Evolutionary conservation across 1,284 basidiomycete genomes (phyloP), one percentile per base, ranked within the genome.

Genomic region (Neolentinus lepideus): DNA sequence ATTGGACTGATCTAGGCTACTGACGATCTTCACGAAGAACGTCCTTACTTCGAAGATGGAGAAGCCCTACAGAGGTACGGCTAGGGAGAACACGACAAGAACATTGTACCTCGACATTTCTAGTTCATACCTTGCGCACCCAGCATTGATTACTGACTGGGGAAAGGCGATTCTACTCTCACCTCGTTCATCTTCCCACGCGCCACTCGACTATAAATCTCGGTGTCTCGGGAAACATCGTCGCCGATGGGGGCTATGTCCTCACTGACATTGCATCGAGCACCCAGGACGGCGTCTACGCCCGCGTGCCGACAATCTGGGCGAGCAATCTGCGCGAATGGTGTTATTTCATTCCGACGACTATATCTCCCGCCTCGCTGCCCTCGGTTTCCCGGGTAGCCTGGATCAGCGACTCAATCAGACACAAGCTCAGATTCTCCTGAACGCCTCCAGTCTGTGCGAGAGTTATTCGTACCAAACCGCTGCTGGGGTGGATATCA

Each of bases 221-320:
- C 47, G 47, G 47, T 3, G 4, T 50, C 14, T 24, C 47, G 8
- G 9, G 47, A 21, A 29, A 50, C 27, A 50, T 50, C 27, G 27
- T 29, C 47, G 25, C 25, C 24, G 47, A 50, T 26, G 47, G 47
- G 3, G 47, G 25, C 27, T 50, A 50, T 21, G 47, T 50, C 6
- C 47, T 50, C 8, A 29, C 8, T 21, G 47, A 50, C n/a, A 50
- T 50, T 22, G 22, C 8, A 14, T 50, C 47, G 24, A 50, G 47
- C 22, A 50, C 25, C 27, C 21, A 25, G 31, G 54, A 62, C 6
- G 54, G 58, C 4, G 51, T 55, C 3, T 61, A 57, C 36, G 50
- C 50, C 6, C 60, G 45, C 22, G 53, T 61, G 12, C 60, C 60
- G 1, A 61, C 60, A 2, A 56, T 61, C 33, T 61, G 57, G 54